These are phyloP conservation scores for Phragmites australis DNA, from an alignment of 176 grass and related monocot species.

Conservation along the genomic window DNA sequence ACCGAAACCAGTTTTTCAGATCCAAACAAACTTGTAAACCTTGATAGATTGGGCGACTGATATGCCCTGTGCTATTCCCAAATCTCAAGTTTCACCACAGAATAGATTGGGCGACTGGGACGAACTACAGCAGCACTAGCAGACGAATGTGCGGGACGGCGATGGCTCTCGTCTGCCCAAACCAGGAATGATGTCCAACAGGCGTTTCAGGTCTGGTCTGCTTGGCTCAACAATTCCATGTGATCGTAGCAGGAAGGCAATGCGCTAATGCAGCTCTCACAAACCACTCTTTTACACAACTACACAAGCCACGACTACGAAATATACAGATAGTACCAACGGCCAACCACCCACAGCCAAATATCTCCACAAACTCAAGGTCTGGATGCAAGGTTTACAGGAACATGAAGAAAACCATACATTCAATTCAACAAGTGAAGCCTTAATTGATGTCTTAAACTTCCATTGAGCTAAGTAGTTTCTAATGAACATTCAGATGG, in stretches of 20 bases:
- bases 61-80: no score
- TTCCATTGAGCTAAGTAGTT: conserved; percentile 27
- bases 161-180: no score
- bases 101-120: no score
- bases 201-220: no score
- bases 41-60: no score
- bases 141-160: no score
- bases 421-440: neutral
- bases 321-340: neutral
- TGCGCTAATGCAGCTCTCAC: neutral
- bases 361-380: neutral
- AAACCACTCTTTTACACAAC: neutral
- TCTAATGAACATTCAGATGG: conserved; percentile 7
- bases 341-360: neutral
- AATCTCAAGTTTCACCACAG: no score
- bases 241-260: neutral
- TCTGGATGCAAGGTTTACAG: neutral
- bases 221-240: neutral
- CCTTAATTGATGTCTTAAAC: conserved; percentile 8
- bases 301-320: neutral
- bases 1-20: no score
- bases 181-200: no score
- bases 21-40: no score
- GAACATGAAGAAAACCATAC: neutral
- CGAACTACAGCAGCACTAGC: no score